A percentile compares a stretch with the other conserved stretches of the same genome.
These are phyloP conservation scores for Camelina laxa DNA, from an alignment of 345 rosid species.

Conservation along the genomic window DNA sequence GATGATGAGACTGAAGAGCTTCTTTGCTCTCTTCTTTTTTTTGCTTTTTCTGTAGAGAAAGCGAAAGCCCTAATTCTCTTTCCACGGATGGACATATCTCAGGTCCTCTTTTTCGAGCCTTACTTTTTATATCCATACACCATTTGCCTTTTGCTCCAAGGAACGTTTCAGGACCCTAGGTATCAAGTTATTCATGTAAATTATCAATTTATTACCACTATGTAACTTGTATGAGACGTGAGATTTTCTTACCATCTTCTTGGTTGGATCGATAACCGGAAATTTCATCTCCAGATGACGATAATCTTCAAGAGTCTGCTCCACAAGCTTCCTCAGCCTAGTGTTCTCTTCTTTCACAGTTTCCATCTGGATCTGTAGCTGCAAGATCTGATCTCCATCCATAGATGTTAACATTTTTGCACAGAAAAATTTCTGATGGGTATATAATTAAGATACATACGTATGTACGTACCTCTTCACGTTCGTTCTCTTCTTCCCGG, in stretches of 20 bases:
- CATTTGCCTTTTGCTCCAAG: slow-evolving; percentile 32
- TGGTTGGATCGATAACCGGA: slow-evolving; percentile 32
- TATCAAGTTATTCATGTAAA: background rate
- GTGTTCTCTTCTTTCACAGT: slow-evolving; percentile 45
- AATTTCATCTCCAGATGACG: slow-evolving; percentile 46
- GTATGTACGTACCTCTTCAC: slow-evolving; percentile 39
- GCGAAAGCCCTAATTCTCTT: slow-evolving; percentile 42
- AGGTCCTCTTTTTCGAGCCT: slow-evolving; percentile 26
- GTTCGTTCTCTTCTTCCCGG: slow-evolving; percentile 39
- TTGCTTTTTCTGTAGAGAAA: slow-evolving; percentile 37
- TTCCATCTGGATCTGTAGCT: slow-evolving; percentile 44
- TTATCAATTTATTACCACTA: background rate
- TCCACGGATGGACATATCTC: slow-evolving; percentile 26
- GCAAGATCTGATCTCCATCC: slow-evolving; percentile 39
- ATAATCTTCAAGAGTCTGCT: slow-evolving; percentile 44
- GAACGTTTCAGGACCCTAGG: slow-evolving; percentile 38
- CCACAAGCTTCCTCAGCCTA: slow-evolving; percentile 42
- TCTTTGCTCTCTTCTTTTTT: slow-evolving; percentile 36
- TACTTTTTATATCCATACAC: slow-evolving; percentile 26
- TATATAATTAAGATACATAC: background rate
- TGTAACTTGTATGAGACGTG: slow-evolving; percentile 4
- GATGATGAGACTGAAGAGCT: slow-evolving; percentile 30
- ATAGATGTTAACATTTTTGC: slow-evolving; percentile 14
- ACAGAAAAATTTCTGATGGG: background rate
- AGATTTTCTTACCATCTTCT: slow-evolving; percentile 36